Evolutionary conservation across 441 rosid species (phyloP), one percentile per base, ranked within the genome.

Genomic region (Raphanus hybrid): DNA sequence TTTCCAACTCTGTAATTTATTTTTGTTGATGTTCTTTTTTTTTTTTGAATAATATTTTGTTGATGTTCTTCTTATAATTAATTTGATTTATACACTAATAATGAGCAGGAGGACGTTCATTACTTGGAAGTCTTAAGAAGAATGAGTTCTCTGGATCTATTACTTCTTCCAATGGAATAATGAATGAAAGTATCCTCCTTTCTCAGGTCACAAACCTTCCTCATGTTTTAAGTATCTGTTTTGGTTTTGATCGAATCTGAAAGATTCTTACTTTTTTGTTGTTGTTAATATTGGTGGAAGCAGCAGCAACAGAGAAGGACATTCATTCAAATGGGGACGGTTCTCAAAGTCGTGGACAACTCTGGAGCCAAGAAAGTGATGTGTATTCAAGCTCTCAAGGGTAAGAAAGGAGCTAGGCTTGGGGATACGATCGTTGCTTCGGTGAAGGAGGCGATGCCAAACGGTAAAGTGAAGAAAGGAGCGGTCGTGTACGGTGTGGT

Each of bases 401-500:
- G 91, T 1, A 89, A 83, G 82, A 95, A 89, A 81, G 98, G 94
- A 64, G 98, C 97, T 3, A 77, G 91, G 67, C 80, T 95, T 50
- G 98, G 98, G 3, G 99, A 91, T 75, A 93, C 92, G 0, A 91
- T 95, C 12, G 82, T 89, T 75, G 97, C 94, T 67, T 90, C 97
- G 0, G 97, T 90, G 67, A 93, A 96, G 83, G 98, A 93, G 84
- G 99, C 97, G 1, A 79, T 84, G 79, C 97, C 95, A 8, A 93
- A 90, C 3, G 98, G 97, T 68, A 93, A 93, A 81, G 99, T 94
- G 70, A 92, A 96, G 95, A 93, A 89, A 88, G 97, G 99, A 35
- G 86, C 89, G 35, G 97, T 90, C 15, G 94, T 88, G 4, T 83
- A 87, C 54, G 97, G 91, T 35, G 95, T 95, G 52, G 94, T 95